Conservation (phyloP, 768 basidiomycete genomes). For the Hygrocybe punicea region DNA sequence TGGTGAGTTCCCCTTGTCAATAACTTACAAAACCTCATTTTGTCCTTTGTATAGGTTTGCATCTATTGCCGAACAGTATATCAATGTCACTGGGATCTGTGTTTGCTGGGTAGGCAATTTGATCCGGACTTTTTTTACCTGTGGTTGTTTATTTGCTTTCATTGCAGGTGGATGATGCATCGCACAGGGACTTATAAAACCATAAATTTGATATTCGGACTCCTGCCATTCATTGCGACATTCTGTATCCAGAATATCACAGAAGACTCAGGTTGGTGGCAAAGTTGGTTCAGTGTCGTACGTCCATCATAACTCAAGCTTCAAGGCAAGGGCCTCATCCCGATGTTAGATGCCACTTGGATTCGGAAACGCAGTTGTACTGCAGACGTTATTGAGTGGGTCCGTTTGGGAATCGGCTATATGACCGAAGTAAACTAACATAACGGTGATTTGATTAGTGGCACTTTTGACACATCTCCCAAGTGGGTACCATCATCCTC, state of each 20-base stretch:
- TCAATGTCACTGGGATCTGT: constrained; percentile 52
- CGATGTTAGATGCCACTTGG: constrained; percentile 56
- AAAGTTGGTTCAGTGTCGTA: constrained; percentile 55
- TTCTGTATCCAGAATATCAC: constrained; percentile 40
- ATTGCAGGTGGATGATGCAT: constrained; percentile 45
- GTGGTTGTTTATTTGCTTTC: background rate
- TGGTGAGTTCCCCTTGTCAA: constrained; percentile 34
- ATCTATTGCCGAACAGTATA: constrained; percentile 53
- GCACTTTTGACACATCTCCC: constrained; percentile 63
- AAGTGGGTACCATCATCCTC: constrained; percentile 35
- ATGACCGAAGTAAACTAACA: constrained; percentile 5
- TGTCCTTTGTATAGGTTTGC: constrained; percentile 38
- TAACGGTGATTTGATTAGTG: constrained; percentile 40
- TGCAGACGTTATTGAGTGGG: constrained; percentile 67
- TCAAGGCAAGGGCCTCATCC: background rate
- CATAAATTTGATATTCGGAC: constrained; percentile 48
- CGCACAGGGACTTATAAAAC: constrained; percentile 49
- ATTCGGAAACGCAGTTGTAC: constrained; percentile 67
- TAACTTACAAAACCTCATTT: background rate
- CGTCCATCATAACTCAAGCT: constrained; percentile 17
- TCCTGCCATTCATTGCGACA: constrained; percentile 47
- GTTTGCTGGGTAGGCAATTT: constrained; percentile 42
- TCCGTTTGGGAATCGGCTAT: constrained; percentile 6
- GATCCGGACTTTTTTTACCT: background rate
- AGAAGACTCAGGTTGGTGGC: constrained; percentile 40